These are phyloP conservation scores for Termitomyces sp. DNA, from an alignment of 768 basidiomycete species.

Conservation along the genomic window DNA sequence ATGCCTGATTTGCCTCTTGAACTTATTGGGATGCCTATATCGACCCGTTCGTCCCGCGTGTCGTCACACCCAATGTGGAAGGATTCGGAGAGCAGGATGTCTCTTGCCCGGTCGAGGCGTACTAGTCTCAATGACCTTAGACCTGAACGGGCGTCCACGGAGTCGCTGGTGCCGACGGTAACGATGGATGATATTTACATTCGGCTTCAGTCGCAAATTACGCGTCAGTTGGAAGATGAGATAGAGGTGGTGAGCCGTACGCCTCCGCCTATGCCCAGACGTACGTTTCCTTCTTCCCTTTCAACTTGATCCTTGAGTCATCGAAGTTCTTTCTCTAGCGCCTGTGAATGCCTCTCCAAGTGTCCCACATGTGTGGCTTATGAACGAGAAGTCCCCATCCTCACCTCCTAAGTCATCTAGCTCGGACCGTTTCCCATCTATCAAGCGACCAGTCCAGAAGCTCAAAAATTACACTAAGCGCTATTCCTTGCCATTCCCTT, in stretches of 20 bases:
- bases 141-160: background rate
- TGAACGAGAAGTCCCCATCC: conserved; percentile 30
- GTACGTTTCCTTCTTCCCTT: background rate
- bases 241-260: conserved; percentile 34
- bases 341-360: conserved; percentile 6
- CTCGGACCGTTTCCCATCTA: conserved; percentile 31
- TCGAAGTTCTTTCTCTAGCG: background rate
- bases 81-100: conserved; percentile 6
- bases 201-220: conserved; percentile 20
- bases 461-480: conserved; percentile 46
- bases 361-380: conserved; percentile 53
- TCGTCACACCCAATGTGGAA: conserved; percentile 10
- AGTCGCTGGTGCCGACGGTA: conserved; percentile 15
- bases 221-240: conserved; percentile 19
- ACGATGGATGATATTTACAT: conserved; percentile 31
- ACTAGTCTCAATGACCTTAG: conserved; percentile 26
- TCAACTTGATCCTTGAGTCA: background rate
- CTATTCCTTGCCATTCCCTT: conserved; percentile 47
- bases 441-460: conserved; percentile 36
- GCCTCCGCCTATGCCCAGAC: conserved; percentile 21
- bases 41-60: conserved; percentile 4
- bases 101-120: conserved; percentile 17
- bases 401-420: conserved; percentile 26
- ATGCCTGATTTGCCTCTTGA: conserved; percentile 31
- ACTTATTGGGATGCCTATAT: conserved; percentile 5